Conservation (phyloP, 805 yeast genomes). For the Candida methanosorbosa region DNA sequence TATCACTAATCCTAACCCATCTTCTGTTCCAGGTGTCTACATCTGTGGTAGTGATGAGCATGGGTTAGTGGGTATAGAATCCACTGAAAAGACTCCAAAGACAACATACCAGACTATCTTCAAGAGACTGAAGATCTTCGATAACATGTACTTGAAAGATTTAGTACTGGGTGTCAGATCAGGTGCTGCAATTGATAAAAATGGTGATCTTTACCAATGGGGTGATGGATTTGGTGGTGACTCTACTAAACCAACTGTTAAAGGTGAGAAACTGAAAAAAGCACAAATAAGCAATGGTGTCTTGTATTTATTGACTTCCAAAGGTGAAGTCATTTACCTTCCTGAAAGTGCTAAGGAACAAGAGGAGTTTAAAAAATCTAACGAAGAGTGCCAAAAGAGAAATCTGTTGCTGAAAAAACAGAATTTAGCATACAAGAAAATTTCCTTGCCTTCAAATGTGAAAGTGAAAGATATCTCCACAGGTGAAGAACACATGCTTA, state of each 20-base stretch:
- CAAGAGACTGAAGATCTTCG: slow-evolving; percentile 53
- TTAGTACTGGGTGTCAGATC: slow-evolving; percentile 42
- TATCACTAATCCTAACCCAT: slow-evolving; percentile 26
- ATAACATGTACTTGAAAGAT: slow-evolving; percentile 47
- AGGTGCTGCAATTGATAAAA: slow-evolving; percentile 51
- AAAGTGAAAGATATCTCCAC: slow-evolving; percentile 32
- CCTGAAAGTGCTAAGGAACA: slow-evolving; percentile 22
- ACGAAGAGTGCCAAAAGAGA: neutral
- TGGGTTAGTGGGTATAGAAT: slow-evolving; percentile 27
- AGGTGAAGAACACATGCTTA: slow-evolving; percentile 66
- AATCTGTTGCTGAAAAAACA: neutral
- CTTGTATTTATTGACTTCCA: slow-evolving; percentile 37
- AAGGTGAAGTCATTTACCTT: slow-evolving; percentile 36
- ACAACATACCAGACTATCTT: slow-evolving; percentile 40
- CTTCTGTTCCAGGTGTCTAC: slow-evolving; percentile 48
- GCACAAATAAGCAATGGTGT: slow-evolving; percentile 46
- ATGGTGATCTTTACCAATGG: slow-evolving; percentile 75
- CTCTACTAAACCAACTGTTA: slow-evolving; percentile 26
- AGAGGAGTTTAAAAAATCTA: neutral
- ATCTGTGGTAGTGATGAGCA: slow-evolving; percentile 51
- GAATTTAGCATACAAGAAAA: neutral
- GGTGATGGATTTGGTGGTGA: slow-evolving; percentile 31
- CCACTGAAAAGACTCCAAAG: slow-evolving; percentile 8
- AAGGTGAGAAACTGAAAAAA: slow-evolving; percentile 35
- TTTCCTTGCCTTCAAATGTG: slow-evolving; percentile 6